A percentile compares a stretch with the other conserved stretches of the same genome.
phyloP scores from a whole-genome alignment of 2,329 filamentous ascomycete genomes.

The Monilinia fructicola region DNA sequence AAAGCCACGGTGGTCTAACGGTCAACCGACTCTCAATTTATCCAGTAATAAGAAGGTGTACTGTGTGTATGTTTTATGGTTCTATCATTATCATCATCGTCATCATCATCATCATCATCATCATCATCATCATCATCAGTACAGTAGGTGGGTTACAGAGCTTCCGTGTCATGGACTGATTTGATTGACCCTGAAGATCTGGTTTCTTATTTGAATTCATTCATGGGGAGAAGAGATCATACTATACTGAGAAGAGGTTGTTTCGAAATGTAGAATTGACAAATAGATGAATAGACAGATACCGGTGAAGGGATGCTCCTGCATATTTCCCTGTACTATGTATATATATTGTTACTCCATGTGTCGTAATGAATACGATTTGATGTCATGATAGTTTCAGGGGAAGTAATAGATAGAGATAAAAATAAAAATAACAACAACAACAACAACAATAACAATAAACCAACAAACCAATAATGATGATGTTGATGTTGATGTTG shows the following conservation, averaged over 20 bases:
- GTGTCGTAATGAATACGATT: background rate
- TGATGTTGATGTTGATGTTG: background rate
- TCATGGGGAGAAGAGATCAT: no score
- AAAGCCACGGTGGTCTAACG: background rate
- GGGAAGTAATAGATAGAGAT: background rate
- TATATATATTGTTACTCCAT: background rate
- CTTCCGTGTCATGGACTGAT: conserved; percentile 15
- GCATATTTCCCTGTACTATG: background rate
- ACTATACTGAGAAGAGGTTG: background rate
- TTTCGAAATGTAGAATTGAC: background rate
- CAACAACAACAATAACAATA: no score
- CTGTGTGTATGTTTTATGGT: background rate
- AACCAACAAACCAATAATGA: background rate
- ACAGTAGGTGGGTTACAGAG: background rate
- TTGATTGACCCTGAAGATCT: conserved; percentile 18
- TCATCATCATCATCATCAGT: no score
- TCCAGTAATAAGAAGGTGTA: background rate
- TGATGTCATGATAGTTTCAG: background rate
- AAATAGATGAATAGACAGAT: background rate
- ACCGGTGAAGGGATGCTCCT: background rate
- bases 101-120: no score
- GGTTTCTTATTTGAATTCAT: background rate
- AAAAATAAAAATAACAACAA: no score
- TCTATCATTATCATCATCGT: background rate
- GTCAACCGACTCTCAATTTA: background rate